Percentiles rank a stretch among this genome's conserved stretches.
These are phyloP conservation scores for Vitis riparia DNA, from an alignment of 164 flowering plant species.

Conservation along the genomic window DNA sequence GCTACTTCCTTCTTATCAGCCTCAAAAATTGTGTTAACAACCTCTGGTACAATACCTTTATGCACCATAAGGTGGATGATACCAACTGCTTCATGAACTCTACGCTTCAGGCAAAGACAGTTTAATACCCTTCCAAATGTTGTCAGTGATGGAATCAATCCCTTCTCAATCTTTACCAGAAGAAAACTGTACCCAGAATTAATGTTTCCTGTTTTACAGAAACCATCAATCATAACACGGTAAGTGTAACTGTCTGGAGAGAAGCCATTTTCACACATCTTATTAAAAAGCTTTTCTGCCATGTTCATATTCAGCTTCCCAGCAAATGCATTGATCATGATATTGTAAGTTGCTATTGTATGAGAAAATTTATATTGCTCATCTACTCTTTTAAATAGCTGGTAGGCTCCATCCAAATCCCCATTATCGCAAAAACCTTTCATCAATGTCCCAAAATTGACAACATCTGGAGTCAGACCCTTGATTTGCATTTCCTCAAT, in stretches of 20 bases:
- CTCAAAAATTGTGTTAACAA: constrained; percentile 69
- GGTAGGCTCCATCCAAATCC: constrained; percentile 62
- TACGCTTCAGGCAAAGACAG: constrained; percentile 65
- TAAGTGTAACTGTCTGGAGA: constrained; percentile 68
- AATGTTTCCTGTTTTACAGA: constrained; percentile 63
- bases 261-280: constrained; percentile 55
- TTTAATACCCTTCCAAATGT: constrained; percentile 82
- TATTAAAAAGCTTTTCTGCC: constrained; percentile 55
- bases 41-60: constrained; percentile 75
- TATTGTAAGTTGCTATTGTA: constrained; percentile 66
- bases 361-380: constrained; percentile 36
- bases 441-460: constrained; percentile 65
- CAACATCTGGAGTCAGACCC: constrained; percentile 65
- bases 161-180: constrained; percentile 47
- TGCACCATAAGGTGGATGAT: constrained; percentile 70
- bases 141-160: constrained; percentile 60
- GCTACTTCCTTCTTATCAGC: constrained; percentile 76
- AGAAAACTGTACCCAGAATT: constrained; percentile 56
- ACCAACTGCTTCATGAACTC: constrained; percentile 67
- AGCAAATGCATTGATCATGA: constrained; percentile 65
- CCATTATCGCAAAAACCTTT: constrained; percentile 63
- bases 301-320: constrained; percentile 52
- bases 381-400: constrained; percentile 56
- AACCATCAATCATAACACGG: constrained; percentile 75
- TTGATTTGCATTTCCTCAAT: constrained; percentile 48